Conservation (phyloP, 345 rosid species). For the Camelina neglecta region DNA sequence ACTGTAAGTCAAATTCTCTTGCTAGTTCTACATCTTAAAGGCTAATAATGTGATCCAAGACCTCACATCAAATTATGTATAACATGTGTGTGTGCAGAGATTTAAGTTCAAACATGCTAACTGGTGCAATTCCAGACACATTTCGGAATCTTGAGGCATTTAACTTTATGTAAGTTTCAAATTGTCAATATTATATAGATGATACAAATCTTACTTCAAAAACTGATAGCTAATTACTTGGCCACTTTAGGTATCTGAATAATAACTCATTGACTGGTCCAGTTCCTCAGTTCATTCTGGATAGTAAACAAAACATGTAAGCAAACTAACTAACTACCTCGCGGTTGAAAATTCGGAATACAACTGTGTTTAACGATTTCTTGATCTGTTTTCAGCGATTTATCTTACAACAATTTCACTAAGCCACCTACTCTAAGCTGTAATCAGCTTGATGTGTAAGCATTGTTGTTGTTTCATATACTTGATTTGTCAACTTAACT, state of each 20-base stretch:
- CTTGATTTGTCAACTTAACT: neutral
- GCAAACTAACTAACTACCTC: slow-evolving; percentile 24
- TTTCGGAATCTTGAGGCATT: slow-evolving; percentile 31
- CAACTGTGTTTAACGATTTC: neutral
- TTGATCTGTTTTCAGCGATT: slow-evolving; percentile 59
- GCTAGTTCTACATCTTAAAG: neutral
- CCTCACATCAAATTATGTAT: slow-evolving; percentile 3
- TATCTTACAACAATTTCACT: slow-evolving; percentile 87
- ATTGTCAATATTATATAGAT: neutral
- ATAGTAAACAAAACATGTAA: slow-evolving; percentile 46
- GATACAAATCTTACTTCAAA: neutral
- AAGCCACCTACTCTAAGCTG: slow-evolving; percentile 51
- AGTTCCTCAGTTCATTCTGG: slow-evolving; percentile 58
- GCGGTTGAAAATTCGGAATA: neutral
- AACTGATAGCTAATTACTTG: neutral
- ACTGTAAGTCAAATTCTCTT: slow-evolving; percentile 56
- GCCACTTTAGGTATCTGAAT: slow-evolving; percentile 62
- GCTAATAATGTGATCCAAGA: slow-evolving; percentile 3
- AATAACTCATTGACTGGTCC: slow-evolving; percentile 76
- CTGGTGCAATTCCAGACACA: slow-evolving; percentile 55
- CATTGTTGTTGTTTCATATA: slow-evolving; percentile 15
- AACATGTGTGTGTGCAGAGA: slow-evolving; percentile 54
- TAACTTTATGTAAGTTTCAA: slow-evolving; percentile 56
- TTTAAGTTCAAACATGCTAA: slow-evolving; percentile 76
- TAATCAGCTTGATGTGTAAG: slow-evolving; percentile 55